A percentile compares a stretch with the other conserved stretches of the same genome.
Conservation (phyloP, 495 filamentous ascomycete genomes). For the Oleoguttula mirabilis region DNA sequence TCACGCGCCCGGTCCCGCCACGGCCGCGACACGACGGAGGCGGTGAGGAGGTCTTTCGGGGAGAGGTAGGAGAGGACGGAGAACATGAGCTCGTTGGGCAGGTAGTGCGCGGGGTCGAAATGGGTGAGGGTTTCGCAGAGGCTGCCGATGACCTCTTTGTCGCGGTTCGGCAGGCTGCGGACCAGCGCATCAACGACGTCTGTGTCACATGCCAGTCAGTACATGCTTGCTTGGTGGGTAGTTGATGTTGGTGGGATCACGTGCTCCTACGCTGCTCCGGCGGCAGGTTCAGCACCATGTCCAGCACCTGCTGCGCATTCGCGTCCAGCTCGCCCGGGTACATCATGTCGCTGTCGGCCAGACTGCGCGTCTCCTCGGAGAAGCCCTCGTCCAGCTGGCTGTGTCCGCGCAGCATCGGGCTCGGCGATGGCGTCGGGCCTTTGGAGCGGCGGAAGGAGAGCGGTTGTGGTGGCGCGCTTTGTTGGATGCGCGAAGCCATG, state of each 20-base stretch:
- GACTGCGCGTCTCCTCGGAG: conserved; percentile 51
- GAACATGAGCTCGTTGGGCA: conserved; percentile 80
- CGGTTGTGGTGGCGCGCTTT: too few species aligned
- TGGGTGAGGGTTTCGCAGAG: conserved; percentile 67
- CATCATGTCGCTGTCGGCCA: conserved; percentile 39
- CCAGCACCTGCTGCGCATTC: background rate
- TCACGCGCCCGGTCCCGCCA: conserved; percentile 80
- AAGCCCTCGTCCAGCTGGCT: conserved; percentile 55
- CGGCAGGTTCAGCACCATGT: conserved; percentile 2
- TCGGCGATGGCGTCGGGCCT: too few species aligned
- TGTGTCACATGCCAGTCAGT: background rate
- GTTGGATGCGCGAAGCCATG: too few species aligned
- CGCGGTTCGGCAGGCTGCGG: conserved; percentile 59
- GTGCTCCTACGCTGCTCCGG: conserved; percentile 9
- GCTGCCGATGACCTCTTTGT: conserved; percentile 66
- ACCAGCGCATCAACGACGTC: conserved; percentile 55
- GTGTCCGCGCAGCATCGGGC: conserved; percentile 10
- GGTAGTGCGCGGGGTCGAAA: conserved; percentile 74
- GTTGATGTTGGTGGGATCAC: background rate
- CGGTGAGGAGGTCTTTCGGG: conserved; percentile 59
- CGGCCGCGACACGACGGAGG: conserved; percentile 61
- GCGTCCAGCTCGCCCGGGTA: conserved; percentile 36
- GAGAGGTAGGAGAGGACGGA: conserved; percentile 80
- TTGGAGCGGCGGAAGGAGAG: too few species aligned
- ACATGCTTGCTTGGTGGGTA: too few species aligned